Base-by-base conservation (phyloP, 1,284 basidiomycete genomes). In the Leccinum glutinopallens region DNA sequence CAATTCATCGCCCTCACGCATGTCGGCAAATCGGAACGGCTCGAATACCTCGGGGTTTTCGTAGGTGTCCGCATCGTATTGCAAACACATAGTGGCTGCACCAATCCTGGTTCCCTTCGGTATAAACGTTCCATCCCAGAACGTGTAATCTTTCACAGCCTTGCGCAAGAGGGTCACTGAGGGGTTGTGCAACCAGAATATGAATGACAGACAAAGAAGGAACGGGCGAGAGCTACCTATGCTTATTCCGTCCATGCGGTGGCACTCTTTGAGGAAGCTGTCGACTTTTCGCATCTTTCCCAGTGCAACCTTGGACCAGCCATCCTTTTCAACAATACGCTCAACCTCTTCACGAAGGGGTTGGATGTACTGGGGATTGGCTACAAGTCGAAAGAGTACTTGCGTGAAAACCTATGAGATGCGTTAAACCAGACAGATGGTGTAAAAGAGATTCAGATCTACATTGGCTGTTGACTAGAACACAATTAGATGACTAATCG, bases 311-410 rank as follows among this genome's bases (percentile, higher is more conserved):
- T 56, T 56, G 29, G 54, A 19, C 54, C 54, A 56, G 6, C 6
- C 54, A 32, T 35, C 54, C 32, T 33, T 35, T 19, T 56, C 54
- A 0, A 56, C 54, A 19, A 56, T 35, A n/a, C 17, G 3, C n/a
- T 81, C 78, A 8, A 80, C 74, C 66, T 84, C 83, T 53, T 81
- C 77, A 5, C 81, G 79, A 17, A 55, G 29, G 1, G 53, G 53
- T 32, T 12, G 53, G 9, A 55, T 32, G 29, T 32, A 55, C 17
- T 32, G 25, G 17, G 53, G 29, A 32, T 55, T 55, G 22, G 53
- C 53, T n/a, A 10, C 53, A n/a, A 55, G 53, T 22, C 49, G 49
- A 51, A 51, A 51, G 25, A 84, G 71, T 0, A 73, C 19, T 13
- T 51, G 49, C 19, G 49, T 51, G 49, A 51, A 51, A 8, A 51